Evolutionary conservation across 148 eudicot genomes (phyloP), one percentile per base, ranked within the genome.

Genomic region (Nepenthes gracilis): DNA sequence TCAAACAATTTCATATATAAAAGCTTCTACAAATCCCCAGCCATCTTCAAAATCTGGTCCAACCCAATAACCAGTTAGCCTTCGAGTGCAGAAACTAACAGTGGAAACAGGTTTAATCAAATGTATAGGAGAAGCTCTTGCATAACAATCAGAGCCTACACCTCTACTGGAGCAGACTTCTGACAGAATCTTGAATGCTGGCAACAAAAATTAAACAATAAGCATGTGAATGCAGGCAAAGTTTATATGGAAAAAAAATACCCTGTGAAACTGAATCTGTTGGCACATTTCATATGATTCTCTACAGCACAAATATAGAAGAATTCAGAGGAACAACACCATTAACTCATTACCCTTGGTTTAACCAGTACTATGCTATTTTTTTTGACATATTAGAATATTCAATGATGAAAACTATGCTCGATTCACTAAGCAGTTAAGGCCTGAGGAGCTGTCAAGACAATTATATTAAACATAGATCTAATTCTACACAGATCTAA

Each of bases 31-130:
- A 69, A 81, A 79, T 72, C 96, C 92, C 73, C 96, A 88, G 45
- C 89, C 96, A 72, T 88, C 96, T 59, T 88, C 92, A 13, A 75
- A n/a, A 71, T 88, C 96, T 15, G 96, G 96, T 63, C 96, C 96
- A 34, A 79, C 74, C 96, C 96, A 88, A 60, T 81, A 88, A 12
- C 96, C 96, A 11, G 67, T 70, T 61, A 88, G 40, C 10, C 60
- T 57, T 55, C 36, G 65, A 38, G 64, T 53, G 67, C 73, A 47
- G 49, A 45, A 55, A 70, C 74, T 62, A 74, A 69, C 79, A 60
- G 47, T 33, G 43, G 60, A 63, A 68, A 47, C 13, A 53, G 58
- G 60, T 60, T 57, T 65, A 48, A 6, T 40, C 59, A 43, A 57
- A 48, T n/a, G 15, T 49, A 2, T 49, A 50, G 64, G 56, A 40